Percentiles rank a stretch among this genome's conserved stretches.
phyloP scores from a whole-genome alignment of 805 yeast species.

The Cyberlindnera saturnus region DNA sequence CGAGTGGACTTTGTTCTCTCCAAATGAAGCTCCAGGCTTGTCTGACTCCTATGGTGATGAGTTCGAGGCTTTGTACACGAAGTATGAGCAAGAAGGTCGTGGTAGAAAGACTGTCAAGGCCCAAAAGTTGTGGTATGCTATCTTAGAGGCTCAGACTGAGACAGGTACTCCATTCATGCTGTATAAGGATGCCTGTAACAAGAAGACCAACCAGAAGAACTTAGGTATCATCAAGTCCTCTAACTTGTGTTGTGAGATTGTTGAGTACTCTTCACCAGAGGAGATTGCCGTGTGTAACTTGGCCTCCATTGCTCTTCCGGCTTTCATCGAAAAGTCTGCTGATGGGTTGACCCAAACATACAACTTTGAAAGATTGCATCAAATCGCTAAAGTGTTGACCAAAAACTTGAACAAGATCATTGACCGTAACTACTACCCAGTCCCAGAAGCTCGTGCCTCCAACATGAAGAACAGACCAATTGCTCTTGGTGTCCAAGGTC shows the following conservation, averaged over 20 bases:
- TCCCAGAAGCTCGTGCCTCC: slow-evolving; percentile 64
- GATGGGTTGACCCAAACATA: slow-evolving; percentile 44
- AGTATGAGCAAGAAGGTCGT: slow-evolving; percentile 66
- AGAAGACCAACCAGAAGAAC: slow-evolving; percentile 85
- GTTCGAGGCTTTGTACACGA: slow-evolving; percentile 63
- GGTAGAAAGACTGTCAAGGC: slow-evolving; percentile 69
- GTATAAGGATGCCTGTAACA: slow-evolving; percentile 88
- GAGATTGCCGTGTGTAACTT: slow-evolving; percentile 95
- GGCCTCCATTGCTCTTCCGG: slow-evolving; percentile 86
- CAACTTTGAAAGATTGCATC: slow-evolving; percentile 71
- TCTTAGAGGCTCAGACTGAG: slow-evolving; percentile 88
- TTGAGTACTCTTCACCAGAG: slow-evolving; percentile 85
- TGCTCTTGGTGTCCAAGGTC: slow-evolving; percentile 97
- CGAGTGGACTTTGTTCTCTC: slow-evolving; percentile 89
- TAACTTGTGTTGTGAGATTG: slow-evolving; percentile 89
- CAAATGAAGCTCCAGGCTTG: slow-evolving; percentile 83
- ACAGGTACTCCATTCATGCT: slow-evolving; percentile 95
- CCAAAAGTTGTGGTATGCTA: slow-evolving; percentile 85
- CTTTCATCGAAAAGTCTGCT: slow-evolving; percentile 49
- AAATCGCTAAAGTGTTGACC: slow-evolving; percentile 69
- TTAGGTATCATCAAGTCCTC: slow-evolving; percentile 90
- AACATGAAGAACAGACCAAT: slow-evolving; percentile 85
- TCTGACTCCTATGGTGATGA: slow-evolving; percentile 80
- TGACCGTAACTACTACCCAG: slow-evolving; percentile 83
- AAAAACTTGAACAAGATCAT: slow-evolving; percentile 77